phyloP scores from a whole-genome alignment of 768 basidiomycete genomes.

The Macrolepiota albuminosa region DNA sequence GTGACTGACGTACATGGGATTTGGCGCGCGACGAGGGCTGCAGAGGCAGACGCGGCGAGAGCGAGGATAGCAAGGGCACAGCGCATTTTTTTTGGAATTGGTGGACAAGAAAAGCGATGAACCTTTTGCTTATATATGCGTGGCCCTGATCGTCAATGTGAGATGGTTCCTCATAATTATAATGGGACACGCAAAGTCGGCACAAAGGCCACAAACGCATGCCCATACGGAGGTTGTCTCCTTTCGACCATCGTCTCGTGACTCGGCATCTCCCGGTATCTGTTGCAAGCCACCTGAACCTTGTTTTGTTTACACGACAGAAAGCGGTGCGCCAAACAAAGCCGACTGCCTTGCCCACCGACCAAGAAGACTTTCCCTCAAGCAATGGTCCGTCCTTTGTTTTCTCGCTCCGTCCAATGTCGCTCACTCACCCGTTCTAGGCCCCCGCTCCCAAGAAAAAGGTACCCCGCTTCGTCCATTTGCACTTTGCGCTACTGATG shows the following conservation, averaged over 20 bases:
- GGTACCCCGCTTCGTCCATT: constrained; percentile 25
- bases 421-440: constrained; percentile 24
- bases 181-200: constrained; percentile 26
- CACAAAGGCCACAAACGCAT: constrained; percentile 23
- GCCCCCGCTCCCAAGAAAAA: constrained; percentile 55
- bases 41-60: constrained; percentile 36
- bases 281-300: constrained; percentile 53
- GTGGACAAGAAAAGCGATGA: not conserved
- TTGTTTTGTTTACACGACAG: constrained; percentile 45
- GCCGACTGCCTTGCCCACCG: constrained; percentile 37
- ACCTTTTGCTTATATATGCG: no score
- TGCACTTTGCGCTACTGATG: not conserved
- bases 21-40: constrained; percentile 30
- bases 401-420: not conserved
- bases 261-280: constrained; percentile 21
- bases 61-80: constrained; percentile 40
- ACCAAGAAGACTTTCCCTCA: constrained; percentile 54
- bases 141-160: not conserved
- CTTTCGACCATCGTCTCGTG: not conserved
- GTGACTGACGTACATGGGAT: constrained; percentile 29
- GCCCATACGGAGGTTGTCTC: constrained; percentile 2
- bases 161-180: not conserved
- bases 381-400: constrained; percentile 54
- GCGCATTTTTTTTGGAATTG: constrained; percentile 39
- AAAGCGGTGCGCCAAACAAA: constrained; percentile 28